Base-by-base conservation (phyloP, 208 protist species). In the Leishmania guyanensis region DNA sequence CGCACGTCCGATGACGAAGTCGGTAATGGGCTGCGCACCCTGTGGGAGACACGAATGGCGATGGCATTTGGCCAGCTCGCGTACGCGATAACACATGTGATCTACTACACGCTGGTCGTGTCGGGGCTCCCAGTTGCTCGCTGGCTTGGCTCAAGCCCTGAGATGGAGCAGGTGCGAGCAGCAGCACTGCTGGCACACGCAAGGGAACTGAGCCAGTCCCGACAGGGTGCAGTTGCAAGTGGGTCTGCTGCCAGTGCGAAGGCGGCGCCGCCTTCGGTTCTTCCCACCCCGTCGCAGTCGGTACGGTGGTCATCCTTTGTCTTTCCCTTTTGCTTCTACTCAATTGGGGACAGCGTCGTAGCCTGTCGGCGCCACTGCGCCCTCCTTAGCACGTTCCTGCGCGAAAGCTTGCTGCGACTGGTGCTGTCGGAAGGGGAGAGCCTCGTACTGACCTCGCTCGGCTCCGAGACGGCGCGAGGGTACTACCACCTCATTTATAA, bases 341-440 rank as follows among this genome's bases (percentile, higher is more conserved):
- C 73, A 26, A 26, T 75, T 6, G 53, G 5, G 20, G 84, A 69
- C 39, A 74, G 77, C 14, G 5, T 56, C 4, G 16, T 12, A 14
- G 77, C 56, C 17, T 84, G 76, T 46, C 36, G 77, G 22, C 75
- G 65, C 14, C 82, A 91, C 26, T 10, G 75, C 33, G n/a, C 77
- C 51, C 83, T 97, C 69, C 70, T 95, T 26, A 22, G 50, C 26
- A 79, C 89, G 22, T 98, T 98, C 75, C 86, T 95, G 36, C 78
- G 86, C 36, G 95, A 98, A 87, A 97, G 94, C 76, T 65, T 93
- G 64, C 77, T 98, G 46, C 94, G 95, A 29, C 82, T 98, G 50
- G 60, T 97, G 33, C 82, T 99, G 10, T 88, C 93, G 16, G 95
- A 98, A 68, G 96, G 95, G 12, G 96, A 98, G 75, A 95, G 89